Base-by-base conservation (phyloP, 1,284 basidiomycete genomes). In the Ceratobasidium sp. region DNA sequence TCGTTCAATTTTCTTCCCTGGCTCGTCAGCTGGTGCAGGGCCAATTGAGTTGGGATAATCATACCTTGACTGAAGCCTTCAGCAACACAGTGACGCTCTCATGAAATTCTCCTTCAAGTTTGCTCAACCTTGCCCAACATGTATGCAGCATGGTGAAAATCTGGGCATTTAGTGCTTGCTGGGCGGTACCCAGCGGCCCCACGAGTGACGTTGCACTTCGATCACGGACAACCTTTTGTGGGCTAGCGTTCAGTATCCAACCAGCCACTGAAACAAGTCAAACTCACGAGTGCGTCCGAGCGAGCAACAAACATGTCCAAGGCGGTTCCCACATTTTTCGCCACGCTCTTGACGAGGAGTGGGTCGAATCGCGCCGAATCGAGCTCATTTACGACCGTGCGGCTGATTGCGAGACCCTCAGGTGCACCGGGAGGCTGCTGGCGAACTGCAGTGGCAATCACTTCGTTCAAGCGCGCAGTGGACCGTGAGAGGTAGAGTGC, bases 281-380 rank as follows among this genome's bases (percentile, higher is more conserved):
- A 15, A 79, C 87, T 75, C 69, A 96, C 93, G 78, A 93, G 74
- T 20, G 78, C 80, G 60, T 96, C 92, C 4, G 86, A 78, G 58
- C 87, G 82, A 1, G 82, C 81, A 15, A 87, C 75, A 73, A 93
- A 82, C 72, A 82, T 82, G 29, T 93, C 90, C 49, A 97, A 75
- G 50, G 87, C 86, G 15, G 85, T 81, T 13, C 82, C 83, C 0
- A 86, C 87, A 75, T 87, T 89, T 74, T 88, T 88, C 3, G 94
- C 92, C 3, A 96, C 88, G 1, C 86, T 85, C 68, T 85, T 84
- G 5, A 94, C 86, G 7, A 98, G 82, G 32, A 98, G 76, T 0
- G 96, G 96, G 78, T 98, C 96, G 76, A 97, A 98, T 69, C 91
- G 86, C 2, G 94, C 94, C 1, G 93, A 87, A 77, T 98, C 96